Base-by-base conservation (phyloP, 176 grass and related monocot species). In the Ensete glaucum region DNA sequence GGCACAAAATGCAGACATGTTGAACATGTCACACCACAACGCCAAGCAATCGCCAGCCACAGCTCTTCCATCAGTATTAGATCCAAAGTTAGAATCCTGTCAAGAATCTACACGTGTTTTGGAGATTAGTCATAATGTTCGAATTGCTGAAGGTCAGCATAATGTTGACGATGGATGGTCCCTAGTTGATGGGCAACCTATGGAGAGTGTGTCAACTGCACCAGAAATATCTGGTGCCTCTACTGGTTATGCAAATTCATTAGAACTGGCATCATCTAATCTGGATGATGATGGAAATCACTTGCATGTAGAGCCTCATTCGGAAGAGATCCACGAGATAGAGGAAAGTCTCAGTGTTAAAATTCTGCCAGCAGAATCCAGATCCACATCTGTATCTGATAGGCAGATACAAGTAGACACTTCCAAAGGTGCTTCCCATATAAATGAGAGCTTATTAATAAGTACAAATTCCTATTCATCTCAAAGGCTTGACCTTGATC, bases 1-100 rank as follows among this genome's bases (percentile, higher is more conserved):
- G 1, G 74, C 86, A 70, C 90, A 98, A 43, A 87, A 93, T 78
- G 83, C 90, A 76, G 80, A 82, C 64, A 89, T 98, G 72, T 74
- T 79, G 54, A 87, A 67, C 57, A 73, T 78, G 56, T 52, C 81
- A 86, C 5, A 55, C 21, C 5, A 55, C 25, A 82, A 77, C 50
- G 51, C 54, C 14, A 86, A 86, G 76, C 85, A 86, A 81, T 77
- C 81, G 75, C 53, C 43, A 29, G 86, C 69, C 73, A 75, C 77
- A 67, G 75, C 65, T 85, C 58, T 71, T 6, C 67, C 71, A 72
- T 70, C 77, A 85, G 80, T 85, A 72, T 49, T 55, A 77, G 83
- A 97, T 24, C 67, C 76, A 43, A 78, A 71, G 66, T 29, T 84
- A 74, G 67, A 81, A 64, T 75, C 76, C 76, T 50, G 6, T 25